Conservation (phyloP, 208 protist genomes). For the Leishmania braziliensis region DNA sequence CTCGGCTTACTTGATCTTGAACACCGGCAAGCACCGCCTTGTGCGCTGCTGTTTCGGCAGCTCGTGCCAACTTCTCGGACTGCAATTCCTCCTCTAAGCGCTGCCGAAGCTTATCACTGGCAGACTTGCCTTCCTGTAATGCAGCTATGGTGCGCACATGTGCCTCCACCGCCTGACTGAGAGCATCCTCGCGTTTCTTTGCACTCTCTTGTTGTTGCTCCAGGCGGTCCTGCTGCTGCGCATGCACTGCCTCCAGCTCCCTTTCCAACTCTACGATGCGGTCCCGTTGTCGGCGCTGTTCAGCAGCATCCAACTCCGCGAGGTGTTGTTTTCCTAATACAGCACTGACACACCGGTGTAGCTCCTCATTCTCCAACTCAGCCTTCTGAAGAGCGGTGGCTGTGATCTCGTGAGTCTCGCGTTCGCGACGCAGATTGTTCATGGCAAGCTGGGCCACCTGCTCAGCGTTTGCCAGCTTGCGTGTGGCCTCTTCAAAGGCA, state of each 20-base stretch:
- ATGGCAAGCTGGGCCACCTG: neutral
- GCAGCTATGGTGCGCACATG: neutral
- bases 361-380: conserved; percentile 2
- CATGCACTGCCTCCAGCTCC: conserved; percentile 5
- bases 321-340: neutral
- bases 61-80: neutral
- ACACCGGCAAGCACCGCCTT: neutral
- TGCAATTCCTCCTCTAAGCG: conserved; percentile 8
- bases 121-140: neutral
- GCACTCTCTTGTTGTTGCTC: neutral
- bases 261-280: conserved; percentile 1
- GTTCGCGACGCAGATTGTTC: neutral
- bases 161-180: neutral
- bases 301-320: neutral
- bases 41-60: neutral
- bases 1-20: neutral
- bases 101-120: neutral
- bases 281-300: neutral
- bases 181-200: neutral
- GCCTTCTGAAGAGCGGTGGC: neutral
- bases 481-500: neutral
- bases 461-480: neutral
- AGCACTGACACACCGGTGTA: neutral
- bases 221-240: neutral
- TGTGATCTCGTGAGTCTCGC: neutral